Evolutionary conservation across 1,284 basidiomycete genomes (phyloP), one percentile per base, ranked within the genome.

Genomic region (Leccinum subrobustum): DNA sequence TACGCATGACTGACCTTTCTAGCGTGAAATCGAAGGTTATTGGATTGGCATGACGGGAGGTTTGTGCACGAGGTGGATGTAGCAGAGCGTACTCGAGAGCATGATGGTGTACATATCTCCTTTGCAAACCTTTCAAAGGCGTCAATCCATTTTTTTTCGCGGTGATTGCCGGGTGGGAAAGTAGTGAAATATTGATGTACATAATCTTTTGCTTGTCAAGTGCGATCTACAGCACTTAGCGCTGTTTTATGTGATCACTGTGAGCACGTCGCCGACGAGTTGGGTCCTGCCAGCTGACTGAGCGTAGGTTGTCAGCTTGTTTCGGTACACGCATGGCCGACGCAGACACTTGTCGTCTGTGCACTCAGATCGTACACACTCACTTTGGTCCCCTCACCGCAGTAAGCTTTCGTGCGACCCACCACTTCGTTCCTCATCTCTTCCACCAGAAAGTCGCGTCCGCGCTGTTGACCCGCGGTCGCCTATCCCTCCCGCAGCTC

Each of bases 381-480:
- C 89, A 93, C 65, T 95, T 95, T 73, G 93, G 93, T 4, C 82
- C 86, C 35, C 78, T 92, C 56, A 87, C 87, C 48, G 86, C 89
- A 59, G 91, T 93, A 69, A 68, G 31, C 23, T 20, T 48, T 53
- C 16, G 20, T 44, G 42, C 37, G 18, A 37, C 33, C 18, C 14
- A 53, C 18, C 54, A 20, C 7, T 23, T 42, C 14, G 3, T 14
- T 35, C 31, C 61, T 63, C 65, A 65, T 59, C 59, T 27, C 50
- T 29, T 54, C 29, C 29, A 18, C 12, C 68, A 95, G 93, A 86
- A 84, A 72, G 85, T 98, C 57, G 89, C 89, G 3, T 86, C 86
- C 25, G 83, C 85, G 9, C 79, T 98, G n/a, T 83, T 98, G 16
- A 88, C 86, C 54, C 85, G 92, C 44, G 96, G 96, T 14, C 86